phyloP scores from a whole-genome alignment of 2,329 filamentous ascomycete genomes.

The Exserohilum rostratum region DNA sequence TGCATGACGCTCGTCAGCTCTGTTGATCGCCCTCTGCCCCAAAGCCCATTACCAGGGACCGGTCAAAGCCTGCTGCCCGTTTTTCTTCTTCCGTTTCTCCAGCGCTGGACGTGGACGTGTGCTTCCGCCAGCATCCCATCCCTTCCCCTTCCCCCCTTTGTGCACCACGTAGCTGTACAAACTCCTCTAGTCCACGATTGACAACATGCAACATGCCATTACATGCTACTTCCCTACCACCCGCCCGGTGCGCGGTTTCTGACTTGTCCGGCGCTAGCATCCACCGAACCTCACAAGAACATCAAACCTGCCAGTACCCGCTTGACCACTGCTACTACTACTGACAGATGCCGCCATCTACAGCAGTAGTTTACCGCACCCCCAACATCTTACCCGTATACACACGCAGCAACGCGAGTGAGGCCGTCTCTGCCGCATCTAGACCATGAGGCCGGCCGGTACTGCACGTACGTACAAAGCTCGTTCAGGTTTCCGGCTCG shows the following conservation, averaged over 20 bases:
- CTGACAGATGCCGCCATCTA: background rate
- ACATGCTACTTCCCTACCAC: slow-evolving; percentile 1
- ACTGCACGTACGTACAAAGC: slow-evolving; percentile 1
- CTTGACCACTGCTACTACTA: slow-evolving; percentile 1
- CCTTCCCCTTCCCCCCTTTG: too few relatives aligned
- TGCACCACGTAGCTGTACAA: background rate
- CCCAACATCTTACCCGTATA: background rate
- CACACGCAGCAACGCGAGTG: background rate
- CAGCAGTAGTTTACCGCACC: slow-evolving; percentile 4
- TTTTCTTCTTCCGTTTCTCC: background rate
- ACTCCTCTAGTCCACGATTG: background rate
- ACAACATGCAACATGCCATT: too few relatives aligned
- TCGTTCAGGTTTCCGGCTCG: background rate
- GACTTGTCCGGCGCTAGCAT: slow-evolving; percentile 7
- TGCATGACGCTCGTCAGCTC: background rate
- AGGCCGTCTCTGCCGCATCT: slow-evolving; percentile 2
- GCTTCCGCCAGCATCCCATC: too few relatives aligned
- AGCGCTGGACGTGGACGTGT: background rate
- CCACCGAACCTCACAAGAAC: slow-evolving; percentile 2
- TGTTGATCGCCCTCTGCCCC: slow-evolving; percentile 7
- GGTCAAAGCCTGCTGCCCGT: background rate
- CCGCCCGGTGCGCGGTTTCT: slow-evolving; percentile 3
- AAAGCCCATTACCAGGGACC: background rate
- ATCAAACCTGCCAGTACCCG: slow-evolving; percentile 6
- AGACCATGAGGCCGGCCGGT: slow-evolving; percentile 5